Evolutionary conservation across 2,329 filamentous ascomycete species (phyloP).

Genomic region (Clonostachys sp.): DNA sequence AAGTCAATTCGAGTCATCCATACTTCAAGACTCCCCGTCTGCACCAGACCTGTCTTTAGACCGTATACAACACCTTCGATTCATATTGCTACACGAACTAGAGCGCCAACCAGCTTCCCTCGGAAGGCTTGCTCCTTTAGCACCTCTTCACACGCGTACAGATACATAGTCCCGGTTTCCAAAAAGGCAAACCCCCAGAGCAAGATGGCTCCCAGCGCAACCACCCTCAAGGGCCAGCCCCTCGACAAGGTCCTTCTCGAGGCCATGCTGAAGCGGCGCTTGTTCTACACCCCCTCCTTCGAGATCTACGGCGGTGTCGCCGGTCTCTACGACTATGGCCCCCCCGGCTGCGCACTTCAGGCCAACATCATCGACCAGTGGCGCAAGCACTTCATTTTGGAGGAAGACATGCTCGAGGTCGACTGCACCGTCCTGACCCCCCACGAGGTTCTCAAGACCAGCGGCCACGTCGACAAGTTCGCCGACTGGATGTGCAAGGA

Average conservation of each 20-base stretch:
- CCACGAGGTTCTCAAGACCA: slow-evolving; percentile 89
- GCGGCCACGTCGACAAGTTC: slow-evolving; percentile 96
- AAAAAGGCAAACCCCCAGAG: slow-evolving; percentile 1
- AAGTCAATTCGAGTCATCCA: slow-evolving; percentile 7
- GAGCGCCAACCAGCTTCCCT: no score
- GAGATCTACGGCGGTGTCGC: slow-evolving; percentile 90
- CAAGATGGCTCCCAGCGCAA: slow-evolving; percentile 48
- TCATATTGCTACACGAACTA: no score
- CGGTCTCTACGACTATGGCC: slow-evolving; percentile 91
- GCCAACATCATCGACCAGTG: slow-evolving; percentile 84
- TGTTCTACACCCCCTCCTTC: slow-evolving; percentile 94
- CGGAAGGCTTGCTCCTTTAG: neutral
- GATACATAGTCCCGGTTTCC: slow-evolving; percentile 1
- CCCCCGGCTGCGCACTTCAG: slow-evolving; percentile 80
- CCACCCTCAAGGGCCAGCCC: slow-evolving; percentile 83
- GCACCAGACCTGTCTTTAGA: neutral
- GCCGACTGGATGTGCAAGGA: slow-evolving; percentile 99
- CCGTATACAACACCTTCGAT: no score
- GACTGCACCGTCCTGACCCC: slow-evolving; percentile 94
- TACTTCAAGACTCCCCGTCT: neutral
- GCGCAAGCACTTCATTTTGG: slow-evolving; percentile 88
- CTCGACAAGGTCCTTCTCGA: slow-evolving; percentile 82
- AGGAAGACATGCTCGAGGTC: slow-evolving; percentile 93
- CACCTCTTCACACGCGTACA: neutral
- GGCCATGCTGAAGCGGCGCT: slow-evolving; percentile 76